Percentiles rank a stretch among this genome's conserved stretches.
These are phyloP conservation scores for Microglena sp. DNA, from an alignment of 139 green algal species.

Conservation along the genomic window DNA sequence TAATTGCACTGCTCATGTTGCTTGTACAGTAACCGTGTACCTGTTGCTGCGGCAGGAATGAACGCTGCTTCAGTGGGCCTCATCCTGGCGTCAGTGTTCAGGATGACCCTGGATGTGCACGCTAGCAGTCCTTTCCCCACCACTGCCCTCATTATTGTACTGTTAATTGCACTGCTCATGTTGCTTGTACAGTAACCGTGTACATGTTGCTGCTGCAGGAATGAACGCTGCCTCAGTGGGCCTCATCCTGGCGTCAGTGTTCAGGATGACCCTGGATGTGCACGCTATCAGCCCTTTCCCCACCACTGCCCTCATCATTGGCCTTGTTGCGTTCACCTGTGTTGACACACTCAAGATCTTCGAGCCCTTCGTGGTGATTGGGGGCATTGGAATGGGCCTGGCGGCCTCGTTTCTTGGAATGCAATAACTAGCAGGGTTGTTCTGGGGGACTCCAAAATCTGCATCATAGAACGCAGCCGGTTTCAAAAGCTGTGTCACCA, in stretches of 20 bases:
- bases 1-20: too few relatives aligned
- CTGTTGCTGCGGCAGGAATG: constrained; percentile 28
- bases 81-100: constrained; percentile 75
- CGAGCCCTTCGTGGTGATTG: constrained; percentile 61
- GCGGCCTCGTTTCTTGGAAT: constrained; percentile 53
- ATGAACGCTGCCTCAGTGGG: constrained; percentile 79
- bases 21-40: neutral
- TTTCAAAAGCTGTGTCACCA: too few relatives aligned
- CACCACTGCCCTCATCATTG: constrained; percentile 57
- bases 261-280: constrained; percentile 64
- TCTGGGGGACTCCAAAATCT: too few relatives aligned
- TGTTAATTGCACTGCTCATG: too few relatives aligned
- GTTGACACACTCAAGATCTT: constrained; percentile 55
- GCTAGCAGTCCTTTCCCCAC: constrained; percentile 44
- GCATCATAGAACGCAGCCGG: too few relatives aligned
- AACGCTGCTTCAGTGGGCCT: constrained; percentile 82
- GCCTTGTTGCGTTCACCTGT: constrained; percentile 51
- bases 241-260: constrained; percentile 78
- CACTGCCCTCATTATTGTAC: constrained; percentile 59
- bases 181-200: neutral
- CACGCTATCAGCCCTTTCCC: constrained; percentile 46
- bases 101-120: constrained; percentile 57
- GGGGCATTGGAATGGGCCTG: constrained; percentile 57
- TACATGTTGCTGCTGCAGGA: constrained; percentile 11
- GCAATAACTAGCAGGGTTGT: too few relatives aligned